These are phyloP conservation scores for Fomitopsis pinicola DNA, from an alignment of 1,284 basidiomycete genomes.

Conservation along the genomic window DNA sequence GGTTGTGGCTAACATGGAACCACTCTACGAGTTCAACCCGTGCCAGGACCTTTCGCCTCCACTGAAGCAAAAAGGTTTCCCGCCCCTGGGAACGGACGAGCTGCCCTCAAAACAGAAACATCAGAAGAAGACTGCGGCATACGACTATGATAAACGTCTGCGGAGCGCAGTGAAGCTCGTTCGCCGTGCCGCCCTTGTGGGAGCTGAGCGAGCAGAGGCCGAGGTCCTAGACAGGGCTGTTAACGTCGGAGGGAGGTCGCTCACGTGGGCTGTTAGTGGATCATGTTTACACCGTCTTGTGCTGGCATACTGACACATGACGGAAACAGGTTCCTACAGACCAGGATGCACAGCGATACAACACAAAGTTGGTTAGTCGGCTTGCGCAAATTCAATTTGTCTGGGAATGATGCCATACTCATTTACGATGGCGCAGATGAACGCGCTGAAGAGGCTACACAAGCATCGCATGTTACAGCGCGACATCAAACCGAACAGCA, in stretches of 20 bases:
- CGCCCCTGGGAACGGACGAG: neutral
- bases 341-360: neutral
- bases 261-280: neutral
- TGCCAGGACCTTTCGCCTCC: neutral
- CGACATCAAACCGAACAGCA: neutral
- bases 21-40: neutral
- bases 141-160: neutral
- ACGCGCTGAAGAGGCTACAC: neutral
- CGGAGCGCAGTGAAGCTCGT: neutral
- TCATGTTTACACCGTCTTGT: too few relatives aligned
- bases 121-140: neutral
- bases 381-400: too few relatives aligned
- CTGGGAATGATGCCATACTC: neutral
- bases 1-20: neutral
- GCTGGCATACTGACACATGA: neutral
- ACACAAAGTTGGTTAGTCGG: neutral
- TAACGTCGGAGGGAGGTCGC: neutral
- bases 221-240: neutral
- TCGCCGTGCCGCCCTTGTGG: neutral
- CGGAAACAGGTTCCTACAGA: neutral
- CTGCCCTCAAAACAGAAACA: neutral
- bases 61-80: neutral
- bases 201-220: neutral
- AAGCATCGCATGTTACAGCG: neutral
- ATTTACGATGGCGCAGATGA: neutral